Base-by-base conservation (phyloP, 148 eudicot species). In the Spergularia marina region DNA sequence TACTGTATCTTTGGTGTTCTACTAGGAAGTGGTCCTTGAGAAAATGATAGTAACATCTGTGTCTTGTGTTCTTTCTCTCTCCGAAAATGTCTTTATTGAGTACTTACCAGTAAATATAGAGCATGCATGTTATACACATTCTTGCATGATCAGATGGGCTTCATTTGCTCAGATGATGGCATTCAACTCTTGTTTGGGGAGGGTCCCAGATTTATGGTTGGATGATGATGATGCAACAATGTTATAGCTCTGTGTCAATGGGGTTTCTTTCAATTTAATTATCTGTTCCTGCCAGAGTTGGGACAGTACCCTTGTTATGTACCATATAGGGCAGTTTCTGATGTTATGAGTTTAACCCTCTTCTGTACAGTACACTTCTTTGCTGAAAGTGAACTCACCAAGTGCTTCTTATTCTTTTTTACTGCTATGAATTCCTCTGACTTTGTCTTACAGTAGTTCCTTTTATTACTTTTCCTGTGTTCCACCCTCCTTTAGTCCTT, bases 11-110 rank as follows among this genome's bases (percentile, higher is more conserved):
- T 81, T 77, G 71, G 80, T 73, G 75, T 76, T 78, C 76, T 49
- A 47, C 13, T 65, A 62, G 78, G 57, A 70, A 76, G 87, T 87
- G 86, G 90, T 85, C 86, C 90, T 76, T 34, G 10, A 1, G 30
- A 55, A 41, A 71, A 68, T 72, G 63, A 59, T 71, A 68, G 59
- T 71, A 73, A 75, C 75, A 75, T 76, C 58, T 44, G 44, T 65
- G 25, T 53, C 47, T 65, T 64, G 30, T 44, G 56, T 68, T 23
- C 56, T 57, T 17, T 70, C 66, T 74, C 75, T 53, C 47, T 34
- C 55, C 55, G 21, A 65, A 71, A 71, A 40, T 78, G 81, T 64
- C 72, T 55, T 78, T 72, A 78, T 78, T 71, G 51, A 30, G 36
- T 30, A 30, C 36, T 30, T 30, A 30, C 36, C 36, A 30, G 36